A percentile compares a stretch with the other conserved stretches of the same genome.
phyloP scores from a whole-genome alignment of 768 basidiomycete genomes.

The Suillus americanus region DNA sequence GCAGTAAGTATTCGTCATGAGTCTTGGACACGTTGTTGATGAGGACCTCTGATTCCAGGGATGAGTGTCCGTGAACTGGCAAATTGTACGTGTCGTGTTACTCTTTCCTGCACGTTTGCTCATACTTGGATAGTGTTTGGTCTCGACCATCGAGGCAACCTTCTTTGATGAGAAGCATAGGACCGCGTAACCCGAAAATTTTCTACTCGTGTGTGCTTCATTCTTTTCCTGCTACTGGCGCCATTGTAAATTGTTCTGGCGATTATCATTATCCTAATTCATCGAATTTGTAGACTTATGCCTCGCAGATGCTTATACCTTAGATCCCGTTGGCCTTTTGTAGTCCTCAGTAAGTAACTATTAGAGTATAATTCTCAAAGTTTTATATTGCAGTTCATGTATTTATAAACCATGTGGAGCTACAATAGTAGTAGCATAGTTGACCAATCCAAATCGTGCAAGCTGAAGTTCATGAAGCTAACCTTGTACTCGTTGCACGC shows the following conservation, averaged over 20 bases:
- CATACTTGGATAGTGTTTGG: slow-evolving; percentile 22
- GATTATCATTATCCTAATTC: not conserved
- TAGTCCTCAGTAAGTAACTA: not conserved
- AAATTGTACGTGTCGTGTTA: slow-evolving; percentile 25
- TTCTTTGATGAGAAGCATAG: slow-evolving; percentile 2
- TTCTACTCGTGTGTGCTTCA: not conserved
- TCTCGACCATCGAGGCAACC: slow-evolving; percentile 23
- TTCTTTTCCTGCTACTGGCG: not conserved
- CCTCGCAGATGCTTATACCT: not conserved
- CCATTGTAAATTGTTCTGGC: not conserved
- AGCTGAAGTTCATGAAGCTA: not conserved
- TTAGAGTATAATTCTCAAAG: not conserved
- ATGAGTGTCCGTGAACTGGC: slow-evolving; percentile 52
- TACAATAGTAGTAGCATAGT: not conserved
- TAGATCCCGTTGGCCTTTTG: not conserved
- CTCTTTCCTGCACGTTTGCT: not conserved
- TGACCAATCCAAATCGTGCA: not conserved
- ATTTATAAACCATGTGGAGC: not conserved
- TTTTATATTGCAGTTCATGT: not conserved
- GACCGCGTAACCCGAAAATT: not conserved
- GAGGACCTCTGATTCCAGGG: slow-evolving; percentile 27
- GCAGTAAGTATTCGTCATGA: slow-evolving; percentile 37
- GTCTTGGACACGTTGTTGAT: not conserved
- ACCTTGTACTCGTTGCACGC: not conserved
- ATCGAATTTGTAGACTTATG: not conserved